Conservation (phyloP, 495 filamentous ascomycete species). For the Lasiosphaeria ovina region DNA sequence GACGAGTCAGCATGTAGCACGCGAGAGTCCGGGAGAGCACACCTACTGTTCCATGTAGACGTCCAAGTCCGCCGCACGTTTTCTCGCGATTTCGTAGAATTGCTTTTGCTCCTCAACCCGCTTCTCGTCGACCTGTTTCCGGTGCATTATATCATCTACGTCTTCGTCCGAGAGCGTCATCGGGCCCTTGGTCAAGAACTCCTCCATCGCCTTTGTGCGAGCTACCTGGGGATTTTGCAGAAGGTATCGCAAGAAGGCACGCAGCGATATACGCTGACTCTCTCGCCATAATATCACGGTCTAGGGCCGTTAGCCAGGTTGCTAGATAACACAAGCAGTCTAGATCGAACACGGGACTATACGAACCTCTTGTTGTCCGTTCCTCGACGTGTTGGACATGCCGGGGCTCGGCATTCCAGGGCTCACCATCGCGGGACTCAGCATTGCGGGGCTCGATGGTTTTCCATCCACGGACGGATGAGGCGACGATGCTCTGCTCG, state of each 20-base stretch:
- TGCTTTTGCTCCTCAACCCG: conserved; percentile 85
- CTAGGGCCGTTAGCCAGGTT: conserved; percentile 20
- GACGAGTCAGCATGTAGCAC: background rate
- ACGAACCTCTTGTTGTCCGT: conserved; percentile 17
- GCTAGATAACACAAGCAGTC: background rate
- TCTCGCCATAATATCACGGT: conserved; percentile 74
- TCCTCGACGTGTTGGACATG: background rate
- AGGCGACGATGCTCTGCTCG: conserved; percentile 34
- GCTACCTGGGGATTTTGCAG: conserved; percentile 82
- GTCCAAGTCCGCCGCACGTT: conserved; percentile 87
- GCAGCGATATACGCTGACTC: conserved; percentile 85
- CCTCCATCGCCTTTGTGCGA: conserved; percentile 71
- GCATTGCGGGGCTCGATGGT: conserved; percentile 22
- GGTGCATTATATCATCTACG: conserved; percentile 67
- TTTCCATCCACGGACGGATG: conserved; percentile 37
- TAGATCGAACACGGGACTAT: too few relatives aligned
- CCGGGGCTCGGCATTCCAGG: background rate
- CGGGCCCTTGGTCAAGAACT: conserved; percentile 73
- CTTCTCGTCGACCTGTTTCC: conserved; percentile 82
- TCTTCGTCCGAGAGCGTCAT: conserved; percentile 78
- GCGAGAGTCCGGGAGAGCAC: conserved; percentile 6
- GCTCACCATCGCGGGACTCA: conserved; percentile 11
- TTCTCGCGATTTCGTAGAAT: conserved; percentile 92
- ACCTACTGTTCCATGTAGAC: conserved; percentile 95
- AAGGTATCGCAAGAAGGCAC: conserved; percentile 82